Evolutionary conservation across 768 basidiomycete genomes (phyloP).

Genomic region (Candolleomyces eurysporus): DNA sequence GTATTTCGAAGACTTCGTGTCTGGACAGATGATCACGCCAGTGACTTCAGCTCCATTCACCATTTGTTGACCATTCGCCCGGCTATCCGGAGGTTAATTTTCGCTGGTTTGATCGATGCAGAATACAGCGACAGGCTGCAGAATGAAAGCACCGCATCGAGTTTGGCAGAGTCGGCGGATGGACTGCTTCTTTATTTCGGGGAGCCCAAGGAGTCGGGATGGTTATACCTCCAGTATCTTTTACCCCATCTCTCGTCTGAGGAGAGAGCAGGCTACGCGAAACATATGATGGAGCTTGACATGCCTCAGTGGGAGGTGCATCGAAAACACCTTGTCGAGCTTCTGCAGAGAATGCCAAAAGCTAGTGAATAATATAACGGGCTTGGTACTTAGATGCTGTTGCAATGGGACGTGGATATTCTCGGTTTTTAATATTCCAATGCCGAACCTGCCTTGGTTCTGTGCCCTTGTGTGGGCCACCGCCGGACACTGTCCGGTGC

Average conservation of each 20-base stretch:
- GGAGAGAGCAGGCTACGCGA: conserved; percentile 7
- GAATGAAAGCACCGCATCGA: conserved; percentile 10
- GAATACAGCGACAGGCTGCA: conserved; percentile 1
- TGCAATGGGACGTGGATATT: too few relatives aligned
- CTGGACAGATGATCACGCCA: conserved; percentile 66
- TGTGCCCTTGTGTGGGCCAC: too few relatives aligned
- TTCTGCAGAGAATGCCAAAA: neutral
- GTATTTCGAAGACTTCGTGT: conserved; percentile 36
- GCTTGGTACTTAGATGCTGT: too few relatives aligned
- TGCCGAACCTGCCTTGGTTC: too few relatives aligned
- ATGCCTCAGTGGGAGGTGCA: neutral
- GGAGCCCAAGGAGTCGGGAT: conserved; percentile 60
- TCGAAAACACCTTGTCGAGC: neutral
- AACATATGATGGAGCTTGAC: neutral
- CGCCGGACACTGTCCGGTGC: too few relatives aligned
- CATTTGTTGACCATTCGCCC: conserved; percentile 39
- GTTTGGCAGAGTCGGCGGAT: conserved; percentile 40
- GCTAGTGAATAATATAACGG: conserved; percentile 22
- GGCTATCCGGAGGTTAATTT: conserved; percentile 18
- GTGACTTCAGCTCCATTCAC: conserved; percentile 66
- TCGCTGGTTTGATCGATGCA: neutral
- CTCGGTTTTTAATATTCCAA: too few relatives aligned
- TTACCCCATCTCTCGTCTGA: conserved; percentile 9
- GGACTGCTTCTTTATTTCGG: conserved; percentile 46
- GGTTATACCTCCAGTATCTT: conserved; percentile 52